Percentiles rank a stretch among this genome's conserved stretches.
phyloP scores from a whole-genome alignment of 2,329 filamentous ascomycete species.

The Proliferodiscus dingleyae region DNA sequence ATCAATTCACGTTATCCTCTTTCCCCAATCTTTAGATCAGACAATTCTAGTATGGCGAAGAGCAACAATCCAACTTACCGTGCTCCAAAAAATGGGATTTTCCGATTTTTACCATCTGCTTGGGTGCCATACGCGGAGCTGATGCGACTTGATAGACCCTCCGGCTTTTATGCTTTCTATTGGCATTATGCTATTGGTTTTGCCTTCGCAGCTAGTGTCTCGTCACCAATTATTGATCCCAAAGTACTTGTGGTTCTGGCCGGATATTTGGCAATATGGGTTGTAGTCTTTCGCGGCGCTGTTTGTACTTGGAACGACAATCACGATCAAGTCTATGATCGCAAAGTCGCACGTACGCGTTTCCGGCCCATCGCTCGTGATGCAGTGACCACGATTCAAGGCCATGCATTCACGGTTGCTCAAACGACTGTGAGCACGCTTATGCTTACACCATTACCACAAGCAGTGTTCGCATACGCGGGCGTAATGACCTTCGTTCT shows the following conservation, averaged over 20 bases:
- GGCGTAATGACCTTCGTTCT: not conserved
- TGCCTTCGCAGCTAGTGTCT: not conserved
- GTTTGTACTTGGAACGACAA: constrained; percentile 5
- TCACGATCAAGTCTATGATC: constrained; percentile 4
- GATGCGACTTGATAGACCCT: constrained; percentile 71
- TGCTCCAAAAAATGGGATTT: constrained; percentile 61
- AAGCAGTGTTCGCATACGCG: not conserved
- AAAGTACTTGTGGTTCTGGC: not conserved
- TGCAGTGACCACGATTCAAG: constrained; percentile 1
- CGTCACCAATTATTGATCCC: not conserved
- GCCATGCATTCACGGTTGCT: not conserved
- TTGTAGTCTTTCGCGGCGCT: not conserved
- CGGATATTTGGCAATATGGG: not conserved
- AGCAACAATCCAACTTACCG: too few species aligned
- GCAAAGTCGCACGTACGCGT: constrained; percentile 3
- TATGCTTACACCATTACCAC: not conserved
- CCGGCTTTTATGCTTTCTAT: constrained; percentile 75
- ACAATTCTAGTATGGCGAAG: too few species aligned
- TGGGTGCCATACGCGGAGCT: constrained; percentile 77
- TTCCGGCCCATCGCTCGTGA: constrained; percentile 4
- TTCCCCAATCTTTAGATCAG: too few species aligned
- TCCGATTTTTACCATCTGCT: constrained; percentile 61
- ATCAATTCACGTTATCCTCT: too few species aligned
- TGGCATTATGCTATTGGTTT: constrained; percentile 54
- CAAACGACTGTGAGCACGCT: not conserved